Base-by-base conservation (phyloP, 2,329 filamentous ascomycete genomes). In the Botrytis deweyae region DNA sequence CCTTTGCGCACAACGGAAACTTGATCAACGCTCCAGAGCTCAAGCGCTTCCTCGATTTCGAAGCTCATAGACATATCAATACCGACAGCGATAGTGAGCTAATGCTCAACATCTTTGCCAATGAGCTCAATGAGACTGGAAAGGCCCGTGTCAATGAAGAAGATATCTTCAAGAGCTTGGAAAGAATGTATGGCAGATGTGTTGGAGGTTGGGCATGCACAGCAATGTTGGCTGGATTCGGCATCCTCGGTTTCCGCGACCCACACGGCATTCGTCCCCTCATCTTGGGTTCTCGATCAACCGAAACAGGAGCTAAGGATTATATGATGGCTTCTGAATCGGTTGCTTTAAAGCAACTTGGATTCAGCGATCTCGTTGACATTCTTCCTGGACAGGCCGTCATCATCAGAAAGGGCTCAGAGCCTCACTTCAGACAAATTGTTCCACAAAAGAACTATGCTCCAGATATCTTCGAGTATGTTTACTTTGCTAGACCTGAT, bases 311-410 rank as follows among this genome's bases (percentile, higher is more conserved):
- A 7, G 90, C 89, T 9, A 91, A 84, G 75, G 94, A 97, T 83
- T 97, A 97, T 84, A 94, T 97, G 88, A 89, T 97, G 85, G 93
- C 94, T 1, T 97, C 94, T 0, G 94, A 97, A 83, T 95, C 92
- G 14, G 90, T 97, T 68, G 94, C 94, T 14, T 85, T 97, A 65
- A 88, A 88, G 64, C 93, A 97, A 81, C 90, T 95, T 66, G 93
- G 93, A 25, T 97, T 96, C 84, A 86, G 83, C 49, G 86, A 94
- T 80, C 91, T 97, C 78, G 83, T 87, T 58, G 92, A 97, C 80
- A 92, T 97, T 76, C 84, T 91, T 72, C 94, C 94, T 0, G 94
- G 95, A 36, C 89, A 97, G 83, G 94, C 93, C 3, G 93, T 97
- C 75, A 94, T 97, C 80, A 91, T 97, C 76, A 86, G 91, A 79